Base-by-base conservation (phyloP, 768 basidiomycete species). In the Tulasnella sp. region DNA sequence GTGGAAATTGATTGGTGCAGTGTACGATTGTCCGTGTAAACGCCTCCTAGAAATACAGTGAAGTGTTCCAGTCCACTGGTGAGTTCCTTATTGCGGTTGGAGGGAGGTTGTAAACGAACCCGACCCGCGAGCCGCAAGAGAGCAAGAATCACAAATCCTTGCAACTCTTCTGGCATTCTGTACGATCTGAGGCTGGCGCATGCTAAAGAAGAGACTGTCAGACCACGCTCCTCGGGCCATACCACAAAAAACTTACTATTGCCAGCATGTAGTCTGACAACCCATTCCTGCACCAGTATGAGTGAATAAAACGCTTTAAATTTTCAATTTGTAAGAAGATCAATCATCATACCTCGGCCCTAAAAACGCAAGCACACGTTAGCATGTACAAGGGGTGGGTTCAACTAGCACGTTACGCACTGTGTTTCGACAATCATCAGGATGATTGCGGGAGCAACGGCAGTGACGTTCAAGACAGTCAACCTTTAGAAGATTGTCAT, bases 201-300 rank as follows among this genome's bases (percentile, higher is more conserved):
- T 51, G 27, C 49, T 51, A 27, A 27, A 48, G 28, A 9, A 29
- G 7, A 29, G 16, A 29, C 16, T 7, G 10, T 19, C 19, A 48
- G 27, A 9, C 25, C 20, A 15, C 24, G 28, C 49, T 43, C 28
- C n/a, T n/a, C n/a, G n/a, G n/a, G n/a, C n/a, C n/a, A n/a, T n/a
- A n/a, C n/a, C n/a, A n/a, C n/a, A n/a, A n/a, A n/a, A n/a, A n/a
- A n/a, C n/a, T n/a, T n/a, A 51, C 49, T 51, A 51, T 51, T 51
- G 49, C 49, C 49, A 51, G 19, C 49, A 51, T 3, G 37, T 51
- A 19, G 41, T 32, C 34, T 51, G 40, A 25, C 49, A 51, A 42
- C 49, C 49, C 29, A 42, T 22, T 27, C 49, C 49, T 51, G 12
- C 6, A 20, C 19, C 39, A 20, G 8, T 22, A 8, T 27, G 5